Conservation (phyloP, 257 asterid genomes). For the Penstemon eatonii region DNA sequence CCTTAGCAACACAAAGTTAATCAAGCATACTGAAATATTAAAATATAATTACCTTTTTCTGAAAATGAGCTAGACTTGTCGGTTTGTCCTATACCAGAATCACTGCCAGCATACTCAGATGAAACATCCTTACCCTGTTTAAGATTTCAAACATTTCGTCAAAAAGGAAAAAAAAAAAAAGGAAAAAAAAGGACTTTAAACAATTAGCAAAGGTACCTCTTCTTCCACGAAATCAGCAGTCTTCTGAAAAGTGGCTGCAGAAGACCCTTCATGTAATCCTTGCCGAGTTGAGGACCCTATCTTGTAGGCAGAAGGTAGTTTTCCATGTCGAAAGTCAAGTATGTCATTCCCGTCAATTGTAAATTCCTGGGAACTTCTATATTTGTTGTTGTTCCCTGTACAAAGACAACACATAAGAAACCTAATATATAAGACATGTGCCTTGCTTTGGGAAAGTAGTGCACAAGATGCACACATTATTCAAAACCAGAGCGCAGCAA, state of each 20-base stretch:
- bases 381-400: conserved; percentile 17
- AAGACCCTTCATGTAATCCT: neutral
- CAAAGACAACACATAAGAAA: conserved; percentile 3
- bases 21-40: too few relatives aligned
- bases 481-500: too few relatives aligned
- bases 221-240: conserved; percentile 14
- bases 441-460: too few relatives aligned
- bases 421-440: neutral
- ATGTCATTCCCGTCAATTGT: neutral
- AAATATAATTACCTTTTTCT: conserved; percentile 25
- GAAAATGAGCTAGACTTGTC: conserved; percentile 15
- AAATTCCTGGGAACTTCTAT: neutral
- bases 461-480: too few relatives aligned
- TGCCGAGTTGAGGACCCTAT: conserved; percentile 18
- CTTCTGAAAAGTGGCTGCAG: conserved; percentile 8
- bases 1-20: too few relatives aligned
- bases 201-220: neutral
- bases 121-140: too few relatives aligned
- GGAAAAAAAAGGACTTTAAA: conserved; percentile 9
- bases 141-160: too few relatives aligned
- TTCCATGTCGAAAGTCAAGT: neutral
- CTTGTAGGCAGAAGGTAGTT: conserved; percentile 1
- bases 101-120: conserved; percentile 1
- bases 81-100: conserved; percentile 13
- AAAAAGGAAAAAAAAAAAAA: too few relatives aligned